Base-by-base conservation (phyloP, 116 monocot species). In the Dioscorea cayenensis region DNA sequence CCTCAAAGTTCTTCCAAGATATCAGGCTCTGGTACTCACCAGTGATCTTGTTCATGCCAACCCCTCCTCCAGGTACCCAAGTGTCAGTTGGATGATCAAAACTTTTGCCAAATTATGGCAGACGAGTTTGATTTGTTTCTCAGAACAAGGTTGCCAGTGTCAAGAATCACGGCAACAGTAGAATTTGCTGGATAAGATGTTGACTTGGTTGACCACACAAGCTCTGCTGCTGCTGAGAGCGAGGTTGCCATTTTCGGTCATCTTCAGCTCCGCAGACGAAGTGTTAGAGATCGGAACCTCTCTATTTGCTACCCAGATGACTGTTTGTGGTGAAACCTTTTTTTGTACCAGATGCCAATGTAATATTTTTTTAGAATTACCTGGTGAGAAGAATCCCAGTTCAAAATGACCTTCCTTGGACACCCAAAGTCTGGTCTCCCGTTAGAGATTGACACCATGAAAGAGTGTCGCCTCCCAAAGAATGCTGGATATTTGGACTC, bases 351-450 rank as follows among this genome's bases (percentile, higher is more conserved):
- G 16, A 73, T 66, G 51, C 73, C 73, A 5, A 73, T 20, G 65
- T 73, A 73, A 5, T 73, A 72, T 35, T 50, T 72, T 72, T 10
- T 12, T 3, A 49, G 78, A 73, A 16, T 68, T 51, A 36, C 68
- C 73, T 10, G 81, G 76, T 27, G 65, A 65, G 81, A 76, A 76
- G 73, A 81, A 81, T 17, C 73, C 77, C 10, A 73, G 63, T 16
- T 20, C 67, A 49, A 80, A 80, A 29, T 28, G 49, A 49, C 75
- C 80, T 35, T 36, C 66, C 14, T 69, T 63, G 32, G 81, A 81
- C 16, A 77, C 23, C 23, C 3, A 81, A 10, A 18, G 73, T 77
- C 64, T 81, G 72, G 23, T 52, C 28, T 6, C 68, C 73, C 6
- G 51, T 3, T 21, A 81, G 76, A 43, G 80, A 55, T 55, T 55